Evolutionary conservation across 2,329 filamentous ascomycete species (phyloP).

Genomic region (Fusarium fujikuroi): DNA sequence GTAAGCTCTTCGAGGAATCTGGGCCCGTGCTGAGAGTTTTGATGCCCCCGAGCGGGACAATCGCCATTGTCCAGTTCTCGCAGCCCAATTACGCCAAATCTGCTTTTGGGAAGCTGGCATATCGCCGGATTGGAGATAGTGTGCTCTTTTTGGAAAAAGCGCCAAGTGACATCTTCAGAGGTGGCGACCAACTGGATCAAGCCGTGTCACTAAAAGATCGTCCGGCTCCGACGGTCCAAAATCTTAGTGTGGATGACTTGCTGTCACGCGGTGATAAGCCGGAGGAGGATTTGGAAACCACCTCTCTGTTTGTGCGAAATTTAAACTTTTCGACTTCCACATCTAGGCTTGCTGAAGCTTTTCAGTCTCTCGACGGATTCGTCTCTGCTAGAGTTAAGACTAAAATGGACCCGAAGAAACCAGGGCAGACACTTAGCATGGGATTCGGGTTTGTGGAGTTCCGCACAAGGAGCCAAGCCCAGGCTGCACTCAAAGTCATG

Average conservation of each 20-base stretch:
- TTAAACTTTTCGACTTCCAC: slow-evolving; percentile 91
- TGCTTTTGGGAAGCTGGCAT: slow-evolving; percentile 87
- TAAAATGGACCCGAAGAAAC: slow-evolving; percentile 90
- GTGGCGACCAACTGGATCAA: slow-evolving; percentile 45
- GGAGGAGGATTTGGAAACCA: slow-evolving; percentile 69
- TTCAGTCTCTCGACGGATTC: slow-evolving; percentile 86
- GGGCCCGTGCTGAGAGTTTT: slow-evolving; percentile 84
- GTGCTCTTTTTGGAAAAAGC: slow-evolving; percentile 95
- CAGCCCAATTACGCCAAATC: slow-evolving; percentile 82
- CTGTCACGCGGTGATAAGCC: slow-evolving; percentile 66
- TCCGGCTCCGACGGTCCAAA: slow-evolving; percentile 60
- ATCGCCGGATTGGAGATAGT: slow-evolving; percentile 89
- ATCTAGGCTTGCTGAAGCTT: slow-evolving; percentile 77
- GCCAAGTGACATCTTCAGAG: slow-evolving; percentile 79
- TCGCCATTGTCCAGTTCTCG: slow-evolving; percentile 90
- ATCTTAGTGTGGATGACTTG: slow-evolving; percentile 75
- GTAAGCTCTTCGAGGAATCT: slow-evolving; percentile 84
- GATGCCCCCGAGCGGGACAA: slow-evolving; percentile 92
- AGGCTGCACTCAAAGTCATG: slow-evolving; percentile 85
- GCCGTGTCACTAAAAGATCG: slow-evolving; percentile 49
- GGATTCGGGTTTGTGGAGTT: slow-evolving; percentile 97
- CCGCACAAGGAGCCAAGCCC: slow-evolving; percentile 78
- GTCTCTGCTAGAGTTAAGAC: slow-evolving; percentile 91
- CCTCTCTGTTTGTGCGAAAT: slow-evolving; percentile 93
- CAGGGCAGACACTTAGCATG: slow-evolving; percentile 91